A percentile compares a stretch with the other conserved stretches of the same genome.
phyloP scores from a whole-genome alignment of 768 basidiomycete genomes.

The Suillus decipiens region DNA sequence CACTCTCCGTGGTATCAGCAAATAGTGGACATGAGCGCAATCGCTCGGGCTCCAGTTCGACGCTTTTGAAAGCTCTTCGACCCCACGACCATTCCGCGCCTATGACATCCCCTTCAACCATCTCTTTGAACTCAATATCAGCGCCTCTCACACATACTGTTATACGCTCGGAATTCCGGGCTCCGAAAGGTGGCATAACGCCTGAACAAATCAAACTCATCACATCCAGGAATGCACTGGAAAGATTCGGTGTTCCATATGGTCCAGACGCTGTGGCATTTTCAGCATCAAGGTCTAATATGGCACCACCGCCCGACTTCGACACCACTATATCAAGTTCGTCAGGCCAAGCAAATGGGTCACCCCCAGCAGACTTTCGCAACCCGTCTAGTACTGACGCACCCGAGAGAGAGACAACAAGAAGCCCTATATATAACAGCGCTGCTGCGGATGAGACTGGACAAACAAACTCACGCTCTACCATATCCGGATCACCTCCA shows the following conservation, averaged over 20 bases:
- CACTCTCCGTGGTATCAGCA: slow-evolving; percentile 23
- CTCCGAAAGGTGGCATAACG: slow-evolving; percentile 49
- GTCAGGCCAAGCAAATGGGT: neutral
- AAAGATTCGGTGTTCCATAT: slow-evolving; percentile 74
- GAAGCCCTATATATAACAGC: neutral
- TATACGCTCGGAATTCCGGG: slow-evolving; percentile 69
- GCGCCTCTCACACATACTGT: slow-evolving; percentile 75
- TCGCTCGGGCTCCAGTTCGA: slow-evolving; percentile 38
- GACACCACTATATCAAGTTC: slow-evolving; percentile 26
- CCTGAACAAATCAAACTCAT: slow-evolving; percentile 66
- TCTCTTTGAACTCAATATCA: slow-evolving; percentile 75
- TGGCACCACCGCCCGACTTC: slow-evolving; percentile 57
- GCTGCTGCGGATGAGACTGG: slow-evolving; percentile 5
- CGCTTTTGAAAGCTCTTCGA: slow-evolving; percentile 30
- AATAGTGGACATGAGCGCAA: slow-evolving; percentile 37
- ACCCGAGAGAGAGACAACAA: neutral
- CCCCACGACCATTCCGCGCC: slow-evolving; percentile 41
- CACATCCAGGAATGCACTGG: slow-evolving; percentile 64
- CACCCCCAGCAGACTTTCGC: neutral
- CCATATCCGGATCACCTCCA: neutral
- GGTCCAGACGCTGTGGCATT: slow-evolving; percentile 72
- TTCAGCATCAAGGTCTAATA: slow-evolving; percentile 45
- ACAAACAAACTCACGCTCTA: neutral
- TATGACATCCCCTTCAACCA: slow-evolving; percentile 64
- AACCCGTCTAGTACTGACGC: neutral